A percentile compares a stretch with the other conserved stretches of the same genome.
Evolutionary conservation across 805 yeast genomes (phyloP).

Genomic region (Martiniozyma abietophila): DNA sequence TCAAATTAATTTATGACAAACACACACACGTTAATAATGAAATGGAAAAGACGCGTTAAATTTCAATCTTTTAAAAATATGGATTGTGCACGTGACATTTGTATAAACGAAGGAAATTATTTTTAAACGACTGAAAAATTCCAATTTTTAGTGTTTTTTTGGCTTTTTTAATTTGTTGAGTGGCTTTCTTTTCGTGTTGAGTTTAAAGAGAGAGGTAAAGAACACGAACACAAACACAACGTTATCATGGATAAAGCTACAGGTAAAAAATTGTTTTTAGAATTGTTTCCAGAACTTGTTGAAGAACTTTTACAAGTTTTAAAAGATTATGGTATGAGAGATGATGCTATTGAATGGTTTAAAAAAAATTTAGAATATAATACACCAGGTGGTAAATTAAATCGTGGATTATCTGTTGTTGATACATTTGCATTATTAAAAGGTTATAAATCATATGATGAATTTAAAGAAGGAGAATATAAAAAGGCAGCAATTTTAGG

Average conservation of each 20-base stretch:
- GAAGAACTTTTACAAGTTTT: slow-evolving; percentile 60
- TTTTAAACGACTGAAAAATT: no score
- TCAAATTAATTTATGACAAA: no score
- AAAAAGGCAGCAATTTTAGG: slow-evolving; percentile 82
- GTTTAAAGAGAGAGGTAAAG: no score
- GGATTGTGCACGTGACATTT: no score
- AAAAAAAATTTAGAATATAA: slow-evolving; percentile 66
- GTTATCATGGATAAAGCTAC: slow-evolving; percentile 28
- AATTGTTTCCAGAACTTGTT: slow-evolving; percentile 68
- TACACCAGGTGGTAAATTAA: slow-evolving; percentile 93
- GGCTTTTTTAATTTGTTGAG: no score
- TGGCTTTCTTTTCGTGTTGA: no score
- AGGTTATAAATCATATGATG: slow-evolving; percentile 46
- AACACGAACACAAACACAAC: no score
- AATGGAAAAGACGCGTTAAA: no score
- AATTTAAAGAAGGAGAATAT: slow-evolving; percentile 58
- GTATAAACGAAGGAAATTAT: no score
- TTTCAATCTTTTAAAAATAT: no score
- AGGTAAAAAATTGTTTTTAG: slow-evolving; percentile 48
- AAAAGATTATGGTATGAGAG: slow-evolving; percentile 67
- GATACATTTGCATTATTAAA: slow-evolving; percentile 83
- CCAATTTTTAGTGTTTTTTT: no score
- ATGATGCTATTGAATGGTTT: slow-evolving; percentile 83
- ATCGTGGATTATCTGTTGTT: slow-evolving; percentile 91
- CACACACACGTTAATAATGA: no score